Evolutionary conservation across 768 basidiomycete genomes (phyloP), one percentile per base, ranked within the genome.

Genomic region (Mycena rebaudengoi): DNA sequence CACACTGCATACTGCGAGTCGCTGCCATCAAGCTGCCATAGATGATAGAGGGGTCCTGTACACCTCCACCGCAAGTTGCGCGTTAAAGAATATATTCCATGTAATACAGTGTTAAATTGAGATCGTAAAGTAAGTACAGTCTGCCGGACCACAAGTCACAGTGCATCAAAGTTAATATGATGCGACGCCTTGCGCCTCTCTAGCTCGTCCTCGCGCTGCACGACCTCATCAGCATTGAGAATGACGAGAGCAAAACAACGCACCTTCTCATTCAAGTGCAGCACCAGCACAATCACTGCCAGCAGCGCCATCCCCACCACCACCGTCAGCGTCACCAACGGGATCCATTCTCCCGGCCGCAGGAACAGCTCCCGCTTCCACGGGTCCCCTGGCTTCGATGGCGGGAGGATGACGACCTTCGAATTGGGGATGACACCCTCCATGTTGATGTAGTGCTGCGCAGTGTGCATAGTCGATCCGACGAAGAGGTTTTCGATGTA

Each of bases 401-500:
- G 86, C 0, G 97, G 96, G 37, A 91, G 87, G 69, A 99, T 96
- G n/a, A 99, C 91, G 14, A 99, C 88, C 66, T 95, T 95, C 4
- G 96, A 98, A 74, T 99, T 99, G 0, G 98, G 98, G 44, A 99
- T 96, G 32, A 99, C 91, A 26, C 96, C 96, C 73, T 99, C 98
- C 85, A 99, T 91, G 73, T 91, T 90, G 74, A 97, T 95, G 67
- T 83, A 94, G 72, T 97, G 94, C 32, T 88, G 73, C 33, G 81
- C 73, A 0, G 82, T 75, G 62, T 94, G 89, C 29, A 92, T 84
- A 7, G 96, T 97, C 5, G 95, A 91, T 16, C 98, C 98, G 20
- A 99, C 93, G 74, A 98, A 98, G 2, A 99, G 85, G 75, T 98
- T 98, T 83, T 99, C 98, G 71, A 99, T 96, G 78, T 99, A 99